Evolutionary conservation across 2,329 filamentous ascomycete species (phyloP), one percentile per base, ranked within the genome.

Genomic region (Epichloe bromicola): DNA sequence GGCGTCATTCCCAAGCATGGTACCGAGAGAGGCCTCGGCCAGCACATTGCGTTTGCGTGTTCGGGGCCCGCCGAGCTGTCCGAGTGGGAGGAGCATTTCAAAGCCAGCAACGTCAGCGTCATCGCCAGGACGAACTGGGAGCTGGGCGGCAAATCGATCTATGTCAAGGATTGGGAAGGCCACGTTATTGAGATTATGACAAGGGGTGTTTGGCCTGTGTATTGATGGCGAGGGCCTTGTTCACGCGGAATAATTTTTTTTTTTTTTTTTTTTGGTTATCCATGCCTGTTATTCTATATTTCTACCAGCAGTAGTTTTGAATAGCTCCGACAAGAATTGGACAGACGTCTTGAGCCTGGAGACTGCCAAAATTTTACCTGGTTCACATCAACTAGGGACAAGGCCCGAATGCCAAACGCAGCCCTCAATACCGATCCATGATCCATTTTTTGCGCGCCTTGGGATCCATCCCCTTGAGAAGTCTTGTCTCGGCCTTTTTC

Each of bases 401-500:
- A 1, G 26, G 26, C 26, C 26, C 26, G 8, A 30, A 39, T 14
- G 19, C 8, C 20, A 20, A 20, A 17, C 33, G 10, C 33, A 20
- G 15, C 6, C 10, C 17, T 61, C 50, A 67, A 40, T 87, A 88
- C 55, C 83, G 69, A 60, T 85, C 80, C 55, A 86, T 73, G 51
- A 86, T 64, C 78, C 82, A 88, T 14, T 69, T 63, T 56, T 72
- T 71, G 48, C 73, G 71, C 53, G 75, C 65, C 3, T 67, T 63
- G 4, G 69, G 66, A 0, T 57, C 58, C 74, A 86, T 78, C 1
- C 61, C 59, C 10, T 59, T 53, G 39, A 67, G 39, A 48, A 63
- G 47, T 19, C 66, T 65, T 55, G 74, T 62, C 67, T 88, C 83
- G 2, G 67, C 73, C 53, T 68, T 69, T 68, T 87, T 87, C 55